Conservation (phyloP, 148 eudicot species). For the Limonium bicolor region DNA sequence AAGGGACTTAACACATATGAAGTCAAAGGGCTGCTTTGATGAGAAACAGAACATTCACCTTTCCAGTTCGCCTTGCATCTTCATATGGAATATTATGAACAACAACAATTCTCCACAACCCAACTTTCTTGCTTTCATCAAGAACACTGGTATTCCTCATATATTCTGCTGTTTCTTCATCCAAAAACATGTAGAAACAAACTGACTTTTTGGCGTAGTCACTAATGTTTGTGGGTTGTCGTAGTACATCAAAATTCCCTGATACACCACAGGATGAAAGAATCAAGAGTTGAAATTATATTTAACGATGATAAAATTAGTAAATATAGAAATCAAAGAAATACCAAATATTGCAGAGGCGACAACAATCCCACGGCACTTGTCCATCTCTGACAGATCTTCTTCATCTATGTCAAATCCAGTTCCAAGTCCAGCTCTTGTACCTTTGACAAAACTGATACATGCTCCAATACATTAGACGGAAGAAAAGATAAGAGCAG, state of each 20-base stretch:
- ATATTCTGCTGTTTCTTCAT: conserved; percentile 68
- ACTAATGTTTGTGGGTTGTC: conserved; percentile 79
- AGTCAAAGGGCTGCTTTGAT: not conserved
- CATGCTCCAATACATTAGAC: too few relatives aligned
- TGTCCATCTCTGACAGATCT: conserved; percentile 77
- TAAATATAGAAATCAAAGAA: conserved; percentile 10
- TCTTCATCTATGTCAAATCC: conserved; percentile 85
- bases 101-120: conserved; percentile 77
- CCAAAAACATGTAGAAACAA: conserved; percentile 92
- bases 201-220: conserved; percentile 56
- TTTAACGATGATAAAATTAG: not conserved
- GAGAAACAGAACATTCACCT: conserved; percentile 31
- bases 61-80: conserved; percentile 91
- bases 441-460: conserved; percentile 70
- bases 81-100: conserved; percentile 76
- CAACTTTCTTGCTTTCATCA: conserved; percentile 43
- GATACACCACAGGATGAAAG: conserved; percentile 9
- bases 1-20: not conserved
- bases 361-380: conserved; percentile 69
- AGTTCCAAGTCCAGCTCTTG: conserved; percentile 66
- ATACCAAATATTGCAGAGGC: conserved; percentile 94
- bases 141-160: conserved; percentile 52
- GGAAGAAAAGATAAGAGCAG: too few relatives aligned
- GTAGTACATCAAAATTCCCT: conserved; percentile 86
- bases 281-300: conserved; percentile 3